These are phyloP conservation scores for Betula pendula DNA, from an alignment of 306 rosid species.

Conservation along the genomic window DNA sequence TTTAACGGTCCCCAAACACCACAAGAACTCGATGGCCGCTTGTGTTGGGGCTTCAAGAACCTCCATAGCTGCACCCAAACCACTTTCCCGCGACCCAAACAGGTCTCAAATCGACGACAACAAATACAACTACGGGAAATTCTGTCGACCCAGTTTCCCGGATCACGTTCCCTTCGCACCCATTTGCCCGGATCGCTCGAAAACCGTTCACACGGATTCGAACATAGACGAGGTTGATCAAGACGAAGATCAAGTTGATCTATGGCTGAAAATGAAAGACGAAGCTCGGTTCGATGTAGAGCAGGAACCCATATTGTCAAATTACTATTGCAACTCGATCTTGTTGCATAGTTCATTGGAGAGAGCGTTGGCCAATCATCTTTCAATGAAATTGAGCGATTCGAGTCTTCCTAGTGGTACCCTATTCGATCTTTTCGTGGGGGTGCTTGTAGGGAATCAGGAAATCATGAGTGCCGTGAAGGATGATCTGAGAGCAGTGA, in stretches of 20 bases:
- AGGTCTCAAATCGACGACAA: conserved; percentile 24
- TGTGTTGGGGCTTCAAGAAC: conserved; percentile 44
- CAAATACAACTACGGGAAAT: conserved; percentile 19
- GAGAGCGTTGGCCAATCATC: conserved; percentile 57
- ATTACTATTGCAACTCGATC: conserved; percentile 49
- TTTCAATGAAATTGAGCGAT: conserved; percentile 57
- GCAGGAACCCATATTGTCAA: conserved; percentile 61
- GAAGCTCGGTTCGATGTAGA: conserved; percentile 66
- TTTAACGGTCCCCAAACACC: conserved; percentile 18
- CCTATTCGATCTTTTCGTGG: conserved; percentile 52
- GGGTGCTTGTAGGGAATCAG: conserved; percentile 35
- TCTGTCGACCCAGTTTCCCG: conserved; percentile 39
- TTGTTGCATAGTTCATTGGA: conserved; percentile 57
- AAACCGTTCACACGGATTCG: conserved; percentile 24
- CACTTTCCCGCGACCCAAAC: conserved; percentile 50
- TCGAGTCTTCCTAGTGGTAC: conserved; percentile 42
- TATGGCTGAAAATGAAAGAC: conserved; percentile 63
- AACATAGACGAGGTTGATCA: conserved; percentile 24
- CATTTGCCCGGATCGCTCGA: conserved; percentile 29
- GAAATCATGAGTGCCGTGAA: conserved; percentile 42
- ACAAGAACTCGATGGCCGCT: conserved; percentile 41
- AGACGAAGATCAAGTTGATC: conserved; percentile 26
- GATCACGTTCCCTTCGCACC: conserved; percentile 39
- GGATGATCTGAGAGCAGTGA: conserved; percentile 64
- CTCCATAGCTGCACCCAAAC: conserved; percentile 19